These are phyloP conservation scores for Sarcocystis neurona DNA, from an alignment of 169 alveolate species.

Conservation along the genomic window DNA sequence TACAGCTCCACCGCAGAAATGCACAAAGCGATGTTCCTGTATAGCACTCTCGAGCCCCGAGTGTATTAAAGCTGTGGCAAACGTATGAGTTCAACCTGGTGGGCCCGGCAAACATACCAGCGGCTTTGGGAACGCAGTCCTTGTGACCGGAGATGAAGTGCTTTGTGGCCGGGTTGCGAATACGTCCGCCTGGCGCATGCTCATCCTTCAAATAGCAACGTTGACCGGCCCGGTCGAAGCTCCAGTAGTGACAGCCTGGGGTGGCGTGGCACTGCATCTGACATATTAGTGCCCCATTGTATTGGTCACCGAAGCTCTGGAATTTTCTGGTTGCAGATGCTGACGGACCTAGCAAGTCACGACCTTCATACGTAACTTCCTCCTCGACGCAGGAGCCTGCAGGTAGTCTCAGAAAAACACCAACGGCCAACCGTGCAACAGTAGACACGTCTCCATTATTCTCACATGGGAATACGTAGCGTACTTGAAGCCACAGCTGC, in stretches of 20 bases:
- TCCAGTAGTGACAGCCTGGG: background rate
- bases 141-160: background rate
- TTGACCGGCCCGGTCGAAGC: background rate
- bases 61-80: background rate
- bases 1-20: background rate
- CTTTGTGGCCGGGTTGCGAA: background rate
- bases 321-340: background rate
- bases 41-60: background rate
- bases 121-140: conserved; percentile 26
- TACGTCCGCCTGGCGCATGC: background rate
- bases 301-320: background rate
- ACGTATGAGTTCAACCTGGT: background rate
- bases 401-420: too few relatives aligned
- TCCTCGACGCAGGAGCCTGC: conserved; percentile 47
- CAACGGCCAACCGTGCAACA: too few relatives aligned
- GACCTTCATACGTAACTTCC: conserved; percentile 7
- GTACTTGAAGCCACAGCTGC: too few relatives aligned
- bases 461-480: too few relatives aligned
- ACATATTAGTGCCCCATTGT: conserved; percentile 11
- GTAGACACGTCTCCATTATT: too few relatives aligned
- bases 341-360: background rate
- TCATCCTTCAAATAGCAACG: background rate
- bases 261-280: background rate
- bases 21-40: background rate
- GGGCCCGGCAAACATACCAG: conserved; percentile 18